Evolutionary conservation across 2,329 filamentous ascomycete species (phyloP).

Genomic region (Ilyonectria destructans): DNA sequence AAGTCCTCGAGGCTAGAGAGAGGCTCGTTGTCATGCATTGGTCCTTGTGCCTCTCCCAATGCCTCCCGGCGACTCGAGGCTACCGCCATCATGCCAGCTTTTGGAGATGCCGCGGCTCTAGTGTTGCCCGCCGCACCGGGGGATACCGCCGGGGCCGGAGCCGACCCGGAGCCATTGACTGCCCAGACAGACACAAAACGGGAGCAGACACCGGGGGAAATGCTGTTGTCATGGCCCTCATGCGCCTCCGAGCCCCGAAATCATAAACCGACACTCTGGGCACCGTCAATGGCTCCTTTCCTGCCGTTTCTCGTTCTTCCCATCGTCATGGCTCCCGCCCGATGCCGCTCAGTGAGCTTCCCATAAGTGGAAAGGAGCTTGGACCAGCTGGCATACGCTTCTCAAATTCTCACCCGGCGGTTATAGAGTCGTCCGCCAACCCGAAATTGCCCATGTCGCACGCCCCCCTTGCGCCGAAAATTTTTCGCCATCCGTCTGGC

Average conservation of each 20-base stretch:
- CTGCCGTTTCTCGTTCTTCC: constrained; percentile 13
- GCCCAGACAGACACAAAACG: not conserved
- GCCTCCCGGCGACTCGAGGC: not conserved
- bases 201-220: not conserved
- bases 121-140: constrained; percentile 6
- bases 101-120: constrained; percentile 33
- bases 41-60: not conserved
- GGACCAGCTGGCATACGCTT: constrained; percentile 37
- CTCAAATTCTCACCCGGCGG: constrained; percentile 45
- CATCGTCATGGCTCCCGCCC: constrained; percentile 20
- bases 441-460: constrained; percentile 46
- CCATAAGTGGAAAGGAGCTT: constrained; percentile 49
- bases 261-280: not conserved
- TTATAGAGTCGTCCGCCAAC: constrained; percentile 34
- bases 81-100: constrained; percentile 8
- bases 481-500: constrained; percentile 40
- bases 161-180: constrained; percentile 27
- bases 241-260: not conserved
- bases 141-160: constrained; percentile 14
- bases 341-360: constrained; percentile 37
- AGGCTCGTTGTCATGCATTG: not conserved
- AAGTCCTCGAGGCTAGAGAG: not conserved
- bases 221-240: too few relatives aligned
- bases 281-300: constrained; percentile 34
- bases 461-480: constrained; percentile 46